These are phyloP conservation scores for Saccharomyces uvarum DNA, from an alignment of 1,139 yeast genomes.

Conservation along the genomic window DNA sequence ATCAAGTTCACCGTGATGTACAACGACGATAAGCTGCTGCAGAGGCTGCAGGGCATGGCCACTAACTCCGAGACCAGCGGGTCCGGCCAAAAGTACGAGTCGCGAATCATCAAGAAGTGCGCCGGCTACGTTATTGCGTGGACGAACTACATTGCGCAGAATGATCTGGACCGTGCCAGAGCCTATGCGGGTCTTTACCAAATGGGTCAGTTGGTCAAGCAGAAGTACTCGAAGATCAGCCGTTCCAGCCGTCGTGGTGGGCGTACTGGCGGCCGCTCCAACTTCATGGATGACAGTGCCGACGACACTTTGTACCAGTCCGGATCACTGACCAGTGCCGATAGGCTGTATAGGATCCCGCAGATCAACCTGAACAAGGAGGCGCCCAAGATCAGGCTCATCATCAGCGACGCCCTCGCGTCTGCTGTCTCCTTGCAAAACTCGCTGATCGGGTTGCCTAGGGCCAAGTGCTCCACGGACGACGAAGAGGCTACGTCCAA, in stretches of 20 bases:
- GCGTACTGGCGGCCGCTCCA: constrained; percentile 16
- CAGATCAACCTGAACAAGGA: constrained; percentile 63
- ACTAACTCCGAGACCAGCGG: constrained; percentile 22
- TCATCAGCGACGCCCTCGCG: constrained; percentile 71
- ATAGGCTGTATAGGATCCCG: constrained; percentile 55
- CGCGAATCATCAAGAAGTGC: constrained; percentile 17
- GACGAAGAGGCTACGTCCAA: constrained; percentile 49
- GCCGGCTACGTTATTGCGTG: constrained; percentile 20
- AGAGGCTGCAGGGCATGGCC: constrained; percentile 47
- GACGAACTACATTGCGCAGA: constrained; percentile 22
- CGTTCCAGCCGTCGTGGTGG: neutral
- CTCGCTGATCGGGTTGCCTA: constrained; percentile 49
- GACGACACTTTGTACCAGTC: constrained; percentile 30
- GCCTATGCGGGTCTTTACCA: constrained; percentile 3
- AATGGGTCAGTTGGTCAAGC: neutral
- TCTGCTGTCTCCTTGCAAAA: constrained; percentile 68
- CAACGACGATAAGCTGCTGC: constrained; percentile 63
- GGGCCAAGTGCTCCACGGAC: constrained; percentile 52
- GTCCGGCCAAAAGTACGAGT: constrained; percentile 15
- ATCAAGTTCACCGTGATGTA: constrained; percentile 43
- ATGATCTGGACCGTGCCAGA: neutral
- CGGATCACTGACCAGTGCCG: constrained; percentile 11
- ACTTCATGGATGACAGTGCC: constrained; percentile 44
- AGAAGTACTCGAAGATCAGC: neutral
- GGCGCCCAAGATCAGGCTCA: constrained; percentile 59